Conservation (phyloP, 805 yeast species). For the Maudiozyma barnettii region DNA sequence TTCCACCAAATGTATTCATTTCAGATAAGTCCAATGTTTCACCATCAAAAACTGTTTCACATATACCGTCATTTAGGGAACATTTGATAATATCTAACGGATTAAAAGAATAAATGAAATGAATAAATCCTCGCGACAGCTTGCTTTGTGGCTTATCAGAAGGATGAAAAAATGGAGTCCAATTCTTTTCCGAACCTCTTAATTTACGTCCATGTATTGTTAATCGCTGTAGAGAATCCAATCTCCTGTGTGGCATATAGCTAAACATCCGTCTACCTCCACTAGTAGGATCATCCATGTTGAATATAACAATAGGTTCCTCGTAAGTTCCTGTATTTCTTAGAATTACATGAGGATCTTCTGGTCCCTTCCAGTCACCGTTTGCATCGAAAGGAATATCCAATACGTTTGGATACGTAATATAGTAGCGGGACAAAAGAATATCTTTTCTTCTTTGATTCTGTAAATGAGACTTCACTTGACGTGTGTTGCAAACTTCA, state of each 20-base stretch:
- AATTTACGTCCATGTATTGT: neutral
- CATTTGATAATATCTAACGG: conserved; percentile 17
- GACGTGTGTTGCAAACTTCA: conserved; percentile 15
- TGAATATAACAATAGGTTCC: conserved; percentile 9
- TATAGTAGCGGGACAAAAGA: conserved; percentile 2
- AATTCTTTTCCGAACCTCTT: conserved; percentile 5
- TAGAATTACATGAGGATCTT: conserved; percentile 7
- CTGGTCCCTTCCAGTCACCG: conserved; percentile 5
- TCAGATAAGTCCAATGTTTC: conserved; percentile 6
- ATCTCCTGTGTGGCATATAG: conserved; percentile 7
- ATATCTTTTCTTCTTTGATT: conserved; percentile 5
- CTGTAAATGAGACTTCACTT: conserved; percentile 12
- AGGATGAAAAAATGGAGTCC: conserved; percentile 10
- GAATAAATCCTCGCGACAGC: conserved; percentile 13
- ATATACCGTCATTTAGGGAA: conserved; percentile 14
- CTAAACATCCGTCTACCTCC: conserved; percentile 2
- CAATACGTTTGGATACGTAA: conserved; percentile 4
- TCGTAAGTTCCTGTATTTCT: neutral
- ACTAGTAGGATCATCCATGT: conserved; percentile 1
- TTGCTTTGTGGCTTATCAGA: neutral
- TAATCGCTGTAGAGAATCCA: conserved; percentile 1
- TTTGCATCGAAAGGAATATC: conserved; percentile 2
- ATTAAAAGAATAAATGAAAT: conserved; percentile 13
- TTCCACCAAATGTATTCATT: conserved; percentile 8
- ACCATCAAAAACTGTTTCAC: conserved; percentile 11